Base-by-base conservation (phyloP, 176 grass and related monocot genomes). In the Oryza glumipatula region DNA sequence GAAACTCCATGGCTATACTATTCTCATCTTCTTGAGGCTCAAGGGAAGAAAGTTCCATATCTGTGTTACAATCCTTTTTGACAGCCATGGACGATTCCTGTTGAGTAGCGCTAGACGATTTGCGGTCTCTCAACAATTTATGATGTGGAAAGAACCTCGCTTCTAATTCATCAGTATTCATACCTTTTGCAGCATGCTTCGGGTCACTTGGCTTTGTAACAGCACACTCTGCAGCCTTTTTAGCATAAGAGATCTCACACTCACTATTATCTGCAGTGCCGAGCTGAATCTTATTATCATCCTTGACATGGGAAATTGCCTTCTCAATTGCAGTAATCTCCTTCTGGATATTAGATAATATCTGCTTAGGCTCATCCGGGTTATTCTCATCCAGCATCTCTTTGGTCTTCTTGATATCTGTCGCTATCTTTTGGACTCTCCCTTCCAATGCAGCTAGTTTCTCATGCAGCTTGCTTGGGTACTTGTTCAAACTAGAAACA, bases 391-490 rank as follows among this genome's bases (percentile, higher is more conserved):
- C 96, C 67, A 98, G 76, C 81, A 96, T 92, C 75, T 92, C 96
- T 68, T 98, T 98, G 17, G 96, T 98, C 61, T 91, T 85, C 77
- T 95, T 95, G 80, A 98, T 98, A 48, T 98, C 93, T 2, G 91
- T 92, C 41, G 93, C 96, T 86, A 99, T 99, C 83, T 94, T 96
- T 86, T 94, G 96, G 83, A 99, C 96, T 73, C 91, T 91, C 30
- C 89, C 93, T 89, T 99, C 96, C 74, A 96, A 33, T 1, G 88
- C 76, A 24, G 96, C 93, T 23, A 95, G 60, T 70, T 98, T 98
- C 67, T 98, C 96, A 44, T 96, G 91, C 72, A 98, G 82, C 79
- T 86, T 94, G 80, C 96, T 98, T 33, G 96, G 90, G 78, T 89
- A 92, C 44, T 79, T 98, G 76, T 80, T 90, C 44, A 76, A 70